Percentiles rank a stretch among this genome's conserved stretches.
Evolutionary conservation across 2,329 filamentous ascomycete genomes (phyloP).

Genomic region (Macrophomina tecta): DNA sequence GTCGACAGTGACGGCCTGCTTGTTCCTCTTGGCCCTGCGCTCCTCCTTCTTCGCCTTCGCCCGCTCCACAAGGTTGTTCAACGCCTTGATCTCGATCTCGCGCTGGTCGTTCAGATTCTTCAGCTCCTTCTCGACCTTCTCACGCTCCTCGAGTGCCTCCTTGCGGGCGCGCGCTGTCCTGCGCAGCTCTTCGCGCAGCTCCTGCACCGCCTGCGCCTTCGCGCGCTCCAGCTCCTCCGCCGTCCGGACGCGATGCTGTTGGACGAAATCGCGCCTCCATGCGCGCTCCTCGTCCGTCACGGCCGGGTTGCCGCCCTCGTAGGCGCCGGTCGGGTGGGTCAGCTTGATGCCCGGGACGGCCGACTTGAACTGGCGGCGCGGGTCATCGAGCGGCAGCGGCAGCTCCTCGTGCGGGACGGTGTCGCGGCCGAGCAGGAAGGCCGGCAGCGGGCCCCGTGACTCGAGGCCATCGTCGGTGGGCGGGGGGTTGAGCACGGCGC

Average conservation of each 20-base stretch:
- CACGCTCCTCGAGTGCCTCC: conserved; percentile 49
- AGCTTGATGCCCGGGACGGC: conserved; percentile 52
- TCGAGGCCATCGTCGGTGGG: conserved; percentile 34
- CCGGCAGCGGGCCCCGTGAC: conserved; percentile 35
- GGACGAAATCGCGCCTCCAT: conserved; percentile 50
- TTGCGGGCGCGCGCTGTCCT: conserved; percentile 43
- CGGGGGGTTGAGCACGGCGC: conserved; percentile 44
- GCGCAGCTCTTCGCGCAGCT: conserved; percentile 37
- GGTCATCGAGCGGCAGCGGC: conserved; percentile 51
- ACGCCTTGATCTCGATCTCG: conserved; percentile 52
- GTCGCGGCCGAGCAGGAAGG: conserved; percentile 37
- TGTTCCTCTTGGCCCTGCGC: conserved; percentile 39
- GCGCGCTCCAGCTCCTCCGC: conserved; percentile 43
- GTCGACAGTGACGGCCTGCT: conserved; percentile 26
- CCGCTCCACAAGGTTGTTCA: conserved; percentile 48
- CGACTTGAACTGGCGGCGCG: conserved; percentile 49
- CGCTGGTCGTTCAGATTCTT: conserved; percentile 52
- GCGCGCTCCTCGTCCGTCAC: conserved; percentile 35
- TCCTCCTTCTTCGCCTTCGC: conserved; percentile 42
- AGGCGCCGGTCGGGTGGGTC: conserved; percentile 54
- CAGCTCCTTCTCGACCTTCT: conserved; percentile 50
- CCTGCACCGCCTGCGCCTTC: conserved; percentile 39
- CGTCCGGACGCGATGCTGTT: conserved; percentile 43
- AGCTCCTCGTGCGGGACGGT: conserved; percentile 42
- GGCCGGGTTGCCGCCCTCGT: conserved; percentile 54